Evolutionary conservation across 106 monocot species (phyloP), one percentile per base, ranked within the genome.

Genomic region (Posidonia australis): DNA sequence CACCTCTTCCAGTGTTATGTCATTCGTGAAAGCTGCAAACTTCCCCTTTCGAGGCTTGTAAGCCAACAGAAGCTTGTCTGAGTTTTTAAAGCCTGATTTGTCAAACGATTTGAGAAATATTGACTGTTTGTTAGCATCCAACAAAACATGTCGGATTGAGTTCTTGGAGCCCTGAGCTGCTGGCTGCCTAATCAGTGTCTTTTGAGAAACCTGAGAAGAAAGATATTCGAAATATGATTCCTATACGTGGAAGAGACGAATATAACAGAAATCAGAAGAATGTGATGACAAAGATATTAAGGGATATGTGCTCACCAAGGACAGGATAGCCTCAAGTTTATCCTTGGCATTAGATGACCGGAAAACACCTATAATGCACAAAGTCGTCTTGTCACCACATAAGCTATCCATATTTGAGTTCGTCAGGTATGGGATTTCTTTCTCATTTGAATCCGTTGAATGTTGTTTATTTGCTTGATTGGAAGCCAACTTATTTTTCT

Each of bases 281-380:
- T 10, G 21, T 0, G 24, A 21, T 7, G 10, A 22, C 13, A 58
- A 16, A 29, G 18, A 58, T 3, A 1, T 3, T 17, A 3, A 49
- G 18, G 17, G 28, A 14, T 18, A 21, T n/a, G 3, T 31, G 43
- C 74, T 82, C 44, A 87, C 96, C 42, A 58, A 66, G 22, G 84
- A 72, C 20, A 96, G 54, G 73, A 81, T 69, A 17, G 62, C 28
- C 58, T 83, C 82, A 19, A 96, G 58, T 65, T 76, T 83, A 21
- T 78, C 74, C 70, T 75, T 96, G 2, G 75, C 76, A 58, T 74
- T 81, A 18, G 70, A 67, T 44, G 96, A 90, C 58, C 82, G 76
- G 58, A 74, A 90, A 18, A 72, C 70, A n/a, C 96, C 96, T 14
- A 96, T 76, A 13, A 96, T 69, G 44, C 96, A 96, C n/a, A 96